Evolutionary conservation across 2,329 filamentous ascomycete genomes (phyloP), one percentile per base, ranked within the genome.

Genomic region (Hymenoscyphus scutula): DNA sequence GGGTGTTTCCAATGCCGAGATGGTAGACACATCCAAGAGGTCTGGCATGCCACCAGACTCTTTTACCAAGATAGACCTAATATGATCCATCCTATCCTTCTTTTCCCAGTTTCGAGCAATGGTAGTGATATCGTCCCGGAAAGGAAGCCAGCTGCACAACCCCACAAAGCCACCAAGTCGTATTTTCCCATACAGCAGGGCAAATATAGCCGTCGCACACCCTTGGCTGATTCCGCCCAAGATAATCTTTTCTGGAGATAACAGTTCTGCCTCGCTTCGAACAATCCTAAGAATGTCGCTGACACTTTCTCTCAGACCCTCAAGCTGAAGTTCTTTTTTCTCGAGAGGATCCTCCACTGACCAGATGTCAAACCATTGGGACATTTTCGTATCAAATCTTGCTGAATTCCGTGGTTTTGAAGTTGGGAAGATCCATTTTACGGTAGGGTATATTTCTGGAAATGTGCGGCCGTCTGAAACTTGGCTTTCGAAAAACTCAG

Each of bases 281-380:
- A 81, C 66, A 2, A 81, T 53, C 0, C 66, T 57, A 2, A 72
- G 66, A 1, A 82, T 69, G 3, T 66, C 64, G 0, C 57, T 51
- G 0, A 80, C 74, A 61, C 75, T 77, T 10, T 79, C 76, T 37
- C 67, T 69, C 11, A 84, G 68, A 0, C 80, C 80, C 0, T 71
- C 65, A 0, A 69, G 69, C 67, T 82, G 80, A 4, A 80, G 62
- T 2, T 80, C 77, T 63, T 82, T 78, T 17, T 72, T 68, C n/a
- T 78, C 72, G 1, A 72, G 56, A 17, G 79, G 77, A 61, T 79
- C 71, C 19, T 72, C 67, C 0, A 77, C 72, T 57, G 79, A 78
- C 73, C 76, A 80, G 38, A 82, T 75, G 67, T 84, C 81, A 68
- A 83, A 84, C 82, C 81, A 84, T 67, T 82, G 79, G 19, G 59